A percentile compares a stretch with the other conserved stretches of the same genome.
Conservation (phyloP, 495 filamentous ascomycete species). For the Aspergillus cristatus region DNA sequence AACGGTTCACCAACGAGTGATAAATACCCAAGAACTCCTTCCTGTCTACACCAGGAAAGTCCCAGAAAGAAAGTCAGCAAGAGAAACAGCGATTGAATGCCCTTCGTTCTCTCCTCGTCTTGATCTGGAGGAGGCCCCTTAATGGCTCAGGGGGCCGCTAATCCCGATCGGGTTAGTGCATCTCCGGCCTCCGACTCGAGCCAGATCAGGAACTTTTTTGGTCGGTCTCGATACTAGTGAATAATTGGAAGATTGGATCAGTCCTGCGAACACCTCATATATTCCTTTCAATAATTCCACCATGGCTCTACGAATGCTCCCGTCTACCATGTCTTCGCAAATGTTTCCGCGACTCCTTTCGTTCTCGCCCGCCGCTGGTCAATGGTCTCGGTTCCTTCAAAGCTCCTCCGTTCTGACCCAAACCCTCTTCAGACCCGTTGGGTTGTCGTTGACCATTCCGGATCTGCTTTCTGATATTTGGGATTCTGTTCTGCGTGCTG, state of each 20-base stretch:
- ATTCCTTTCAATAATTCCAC: background rate
- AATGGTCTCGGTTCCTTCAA: constrained; percentile 7
- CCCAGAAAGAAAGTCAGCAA: background rate
- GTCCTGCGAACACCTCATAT: no score
- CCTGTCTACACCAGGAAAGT: background rate
- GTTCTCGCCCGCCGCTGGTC: constrained; percentile 8
- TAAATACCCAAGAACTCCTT: background rate
- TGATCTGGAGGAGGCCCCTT: constrained; percentile 20
- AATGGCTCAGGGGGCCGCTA: constrained; percentile 35
- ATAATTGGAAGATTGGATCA: no score
- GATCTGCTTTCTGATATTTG: constrained; percentile 67
- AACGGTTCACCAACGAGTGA: background rate
- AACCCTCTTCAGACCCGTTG: constrained; percentile 10
- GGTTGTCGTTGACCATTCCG: constrained; percentile 38
- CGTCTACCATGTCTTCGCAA: constrained; percentile 8
- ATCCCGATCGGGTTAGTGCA: constrained; percentile 24
- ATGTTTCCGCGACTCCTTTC: constrained; percentile 7
- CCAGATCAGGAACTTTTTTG: constrained; percentile 1
- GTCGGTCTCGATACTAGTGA: no score
- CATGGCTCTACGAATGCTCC: constrained; percentile 16
- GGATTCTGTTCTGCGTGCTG: constrained; percentile 85
- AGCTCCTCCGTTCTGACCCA: constrained; percentile 13
- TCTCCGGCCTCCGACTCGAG: constrained; percentile 18
- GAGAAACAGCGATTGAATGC: background rate
- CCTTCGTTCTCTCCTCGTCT: no score